These are phyloP conservation scores for Tillandsia fasciculata DNA, from an alignment of 176 grass and related monocot species.

Conservation along the genomic window DNA sequence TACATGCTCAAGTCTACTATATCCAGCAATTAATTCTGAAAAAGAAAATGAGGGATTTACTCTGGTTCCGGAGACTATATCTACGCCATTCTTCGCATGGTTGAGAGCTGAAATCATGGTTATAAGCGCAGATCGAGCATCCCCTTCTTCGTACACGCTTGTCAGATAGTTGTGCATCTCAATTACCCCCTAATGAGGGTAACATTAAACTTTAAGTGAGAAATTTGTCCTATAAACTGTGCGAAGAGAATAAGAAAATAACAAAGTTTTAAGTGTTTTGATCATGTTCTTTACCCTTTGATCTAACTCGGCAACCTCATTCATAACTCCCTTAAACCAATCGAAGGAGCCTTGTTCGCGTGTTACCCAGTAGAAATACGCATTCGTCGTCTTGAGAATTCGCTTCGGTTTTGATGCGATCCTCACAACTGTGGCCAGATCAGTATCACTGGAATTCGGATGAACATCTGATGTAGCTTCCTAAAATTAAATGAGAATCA, in stretches of 20 bases:
- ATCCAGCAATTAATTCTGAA: background rate
- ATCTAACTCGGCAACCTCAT: conserved; percentile 74
- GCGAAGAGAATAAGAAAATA: conserved; percentile 7
- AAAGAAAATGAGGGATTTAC: conserved; percentile 19
- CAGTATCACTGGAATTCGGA: conserved; percentile 38
- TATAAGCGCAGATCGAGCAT: conserved; percentile 72
- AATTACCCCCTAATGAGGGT: conserved; percentile 44
- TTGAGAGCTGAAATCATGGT: conserved; percentile 75
- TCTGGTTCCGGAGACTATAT: conserved; percentile 69
- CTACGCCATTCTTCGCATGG: conserved; percentile 71
- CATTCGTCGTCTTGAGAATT: conserved; percentile 65
- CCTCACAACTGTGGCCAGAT: conserved; percentile 59
- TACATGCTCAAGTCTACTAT: background rate
- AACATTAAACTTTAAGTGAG: conserved; percentile 6
- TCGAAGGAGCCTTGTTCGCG: conserved; percentile 83
- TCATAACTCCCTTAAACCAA: conserved; percentile 92
- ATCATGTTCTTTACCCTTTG: conserved; percentile 39
- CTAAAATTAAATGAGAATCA: conserved; percentile 21
- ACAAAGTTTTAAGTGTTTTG: background rate
- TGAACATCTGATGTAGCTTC: conserved; percentile 49
- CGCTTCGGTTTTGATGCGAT: conserved; percentile 59
- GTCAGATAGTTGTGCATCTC: conserved; percentile 93
- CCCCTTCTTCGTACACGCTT: conserved; percentile 80
- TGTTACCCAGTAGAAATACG: conserved; percentile 88
- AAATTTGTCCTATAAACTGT: background rate